These are phyloP conservation scores for Globisporangium cylindrosporum DNA, from an alignment of 352 stramenopile species.

Conservation along the genomic window DNA sequence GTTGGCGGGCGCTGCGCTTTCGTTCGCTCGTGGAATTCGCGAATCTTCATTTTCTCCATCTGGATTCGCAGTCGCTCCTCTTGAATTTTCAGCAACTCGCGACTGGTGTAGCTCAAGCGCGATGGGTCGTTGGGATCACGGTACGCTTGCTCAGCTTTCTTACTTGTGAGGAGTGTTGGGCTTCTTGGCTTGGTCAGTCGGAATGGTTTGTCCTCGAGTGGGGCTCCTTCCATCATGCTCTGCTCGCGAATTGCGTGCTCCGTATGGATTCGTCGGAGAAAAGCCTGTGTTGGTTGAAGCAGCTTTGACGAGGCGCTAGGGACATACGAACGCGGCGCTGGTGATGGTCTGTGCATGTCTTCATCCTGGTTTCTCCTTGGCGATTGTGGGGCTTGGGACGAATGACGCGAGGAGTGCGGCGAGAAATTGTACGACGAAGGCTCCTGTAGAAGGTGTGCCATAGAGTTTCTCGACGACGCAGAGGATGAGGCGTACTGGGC, in stretches of 20 bases:
- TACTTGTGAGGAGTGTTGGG: constrained; percentile 46
- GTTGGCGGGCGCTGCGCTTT: constrained; percentile 58
- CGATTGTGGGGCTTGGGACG: constrained; percentile 4
- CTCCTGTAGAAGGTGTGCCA: constrained; percentile 33
- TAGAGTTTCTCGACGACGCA: constrained; percentile 45
- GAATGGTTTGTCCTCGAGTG: constrained; percentile 40
- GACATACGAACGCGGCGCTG: constrained; percentile 8
- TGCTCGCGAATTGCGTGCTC: constrained; percentile 57
- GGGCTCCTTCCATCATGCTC: constrained; percentile 33
- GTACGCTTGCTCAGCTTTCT: constrained; percentile 27
- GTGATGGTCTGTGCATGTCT: constrained; percentile 9
- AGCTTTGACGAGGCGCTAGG: constrained; percentile 38
- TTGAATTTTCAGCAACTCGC: constrained; percentile 74
- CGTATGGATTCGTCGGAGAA: constrained; percentile 50
- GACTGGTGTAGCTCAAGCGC: constrained; percentile 73
- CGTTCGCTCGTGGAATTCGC: constrained; percentile 73
- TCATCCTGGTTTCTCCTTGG: constrained; percentile 13
- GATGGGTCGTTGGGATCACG: constrained; percentile 41
- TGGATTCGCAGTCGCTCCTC: constrained; percentile 65
- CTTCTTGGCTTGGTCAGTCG: constrained; percentile 52
- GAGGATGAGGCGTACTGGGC: constrained; percentile 55
- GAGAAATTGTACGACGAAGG: constrained; percentile 9
- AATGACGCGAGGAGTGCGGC: constrained; percentile 19
- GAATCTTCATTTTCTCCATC: constrained; percentile 69
- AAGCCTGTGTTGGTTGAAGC: constrained; percentile 70